Percentiles rank a stretch among this genome's conserved stretches.
These are phyloP conservation scores for Dalbergia oliveri DNA, from an alignment of 306 rosid species.

Conservation along the genomic window DNA sequence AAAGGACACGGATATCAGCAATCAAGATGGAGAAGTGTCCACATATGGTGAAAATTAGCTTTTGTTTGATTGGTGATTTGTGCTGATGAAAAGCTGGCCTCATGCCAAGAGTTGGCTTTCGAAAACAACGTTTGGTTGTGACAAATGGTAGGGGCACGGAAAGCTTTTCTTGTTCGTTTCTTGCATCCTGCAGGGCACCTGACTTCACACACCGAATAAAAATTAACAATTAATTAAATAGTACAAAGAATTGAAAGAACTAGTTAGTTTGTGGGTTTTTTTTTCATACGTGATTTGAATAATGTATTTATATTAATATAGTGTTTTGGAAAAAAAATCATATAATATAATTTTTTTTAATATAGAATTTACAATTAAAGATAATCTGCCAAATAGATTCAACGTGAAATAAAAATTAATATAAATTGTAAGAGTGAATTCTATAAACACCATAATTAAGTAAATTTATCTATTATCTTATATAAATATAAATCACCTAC, in stretches of 20 bases:
- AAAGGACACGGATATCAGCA: constrained; percentile 20
- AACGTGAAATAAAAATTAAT: too few species aligned
- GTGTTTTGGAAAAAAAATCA: too few species aligned
- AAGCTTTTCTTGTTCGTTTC: constrained; percentile 38
- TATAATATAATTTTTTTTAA: too few species aligned
- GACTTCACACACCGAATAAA: background rate
- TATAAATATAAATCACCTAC: too few species aligned
- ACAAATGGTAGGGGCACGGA: constrained; percentile 1
- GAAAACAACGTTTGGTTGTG: constrained; percentile 33
- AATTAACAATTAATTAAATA: background rate
- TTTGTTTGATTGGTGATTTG: background rate
- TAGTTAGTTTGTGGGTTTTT: background rate
- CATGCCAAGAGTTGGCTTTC: constrained; percentile 43
- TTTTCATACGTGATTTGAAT: too few species aligned
- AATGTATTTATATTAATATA: too few species aligned
- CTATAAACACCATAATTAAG: too few species aligned
- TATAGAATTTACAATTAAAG: too few species aligned
- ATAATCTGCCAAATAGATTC: too few species aligned
- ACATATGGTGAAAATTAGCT: constrained; percentile 23
- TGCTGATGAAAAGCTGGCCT: constrained; percentile 28
- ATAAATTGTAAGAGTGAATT: too few species aligned
- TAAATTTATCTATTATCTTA: too few species aligned
- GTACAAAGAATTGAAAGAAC: background rate
- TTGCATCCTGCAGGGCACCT: constrained; percentile 29
- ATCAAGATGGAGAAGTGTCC: constrained; percentile 25